Base-by-base conservation (phyloP, 441 rosid species). In the Euphorbia schlechtendalii region DNA sequence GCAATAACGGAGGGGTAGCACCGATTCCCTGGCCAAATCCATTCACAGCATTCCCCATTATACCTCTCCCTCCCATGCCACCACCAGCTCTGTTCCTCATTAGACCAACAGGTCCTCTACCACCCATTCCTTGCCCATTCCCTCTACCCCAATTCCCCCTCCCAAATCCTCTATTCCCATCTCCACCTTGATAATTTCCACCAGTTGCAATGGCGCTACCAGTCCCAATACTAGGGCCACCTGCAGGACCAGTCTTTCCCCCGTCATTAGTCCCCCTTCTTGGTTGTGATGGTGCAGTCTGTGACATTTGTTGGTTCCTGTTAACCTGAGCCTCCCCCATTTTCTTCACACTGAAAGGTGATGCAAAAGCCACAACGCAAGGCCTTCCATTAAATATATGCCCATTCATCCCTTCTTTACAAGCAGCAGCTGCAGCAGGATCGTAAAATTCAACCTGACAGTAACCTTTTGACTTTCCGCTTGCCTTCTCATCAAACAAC, bases 361-460 rank as follows among this genome's bases (percentile, higher is more conserved):
- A 81, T 12, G 90, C 93, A 82, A 76, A 82, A n/a, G 89, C 95
- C 67, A 89, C 96, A 71, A 87, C 84, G 74, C 98, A 92, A 10
- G 93, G 85, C 65, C 89, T 75, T 59, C 91, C 91, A 38, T 87
- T 92, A 67, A 89, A 87, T 0, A 69, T 11, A 71, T 79, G 82
- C 38, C 96, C 96, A 76, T 89, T 83, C 96, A 92, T 82, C 59
- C 87, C 84, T 45, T 86, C 93, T 70, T 92, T 92, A 69, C 93
- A 92, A 63, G 84, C 82, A 0, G 86, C 68, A n/a, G 98, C 91
- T 17, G 89, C 88, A 48, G 70, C 60, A 2, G 91, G 76, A 65
- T 87, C 96, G 77, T 75, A 89, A 72, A 92, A 92, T 64, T 92
- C 98, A 58, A 87, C 96, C 73, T 87, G 96, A 74, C 96, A 92